Percentiles rank a stretch among this genome's conserved stretches.
Conservation (phyloP, 2,329 filamentous ascomycete genomes). For the Trichoderma breve region DNA sequence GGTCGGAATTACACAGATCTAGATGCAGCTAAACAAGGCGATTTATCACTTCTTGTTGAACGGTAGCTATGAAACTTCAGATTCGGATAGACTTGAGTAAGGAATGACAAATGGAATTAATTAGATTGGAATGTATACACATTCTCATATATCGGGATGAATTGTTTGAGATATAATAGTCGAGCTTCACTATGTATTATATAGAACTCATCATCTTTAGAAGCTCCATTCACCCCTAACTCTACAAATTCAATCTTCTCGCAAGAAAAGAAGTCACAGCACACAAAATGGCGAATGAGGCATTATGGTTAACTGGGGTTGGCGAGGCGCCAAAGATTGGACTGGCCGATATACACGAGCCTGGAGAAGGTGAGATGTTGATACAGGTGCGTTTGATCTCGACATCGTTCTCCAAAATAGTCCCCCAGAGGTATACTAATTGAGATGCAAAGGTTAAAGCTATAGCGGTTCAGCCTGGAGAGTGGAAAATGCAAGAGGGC, state of each 20-base stretch:
- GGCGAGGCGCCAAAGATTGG: not conserved
- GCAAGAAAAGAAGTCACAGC: not conserved
- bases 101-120: not conserved
- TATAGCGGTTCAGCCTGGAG: constrained; percentile 6
- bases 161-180: not conserved
- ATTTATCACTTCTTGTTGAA: not conserved
- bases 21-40: not conserved
- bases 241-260: not conserved
- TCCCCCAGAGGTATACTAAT: not conserved
- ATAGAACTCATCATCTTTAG: not conserved
- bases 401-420: too few species aligned
- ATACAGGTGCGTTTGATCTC: not conserved
- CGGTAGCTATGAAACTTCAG: not conserved
- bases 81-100: not conserved
- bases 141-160: not conserved
- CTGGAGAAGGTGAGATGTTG: constrained; percentile 6
- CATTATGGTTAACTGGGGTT: not conserved
- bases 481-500: constrained; percentile 20
- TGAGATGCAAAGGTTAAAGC: not conserved
- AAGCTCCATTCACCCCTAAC: not conserved
- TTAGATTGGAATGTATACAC: not conserved
- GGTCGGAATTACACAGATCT: not conserved
- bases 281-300: not conserved
- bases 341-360: not conserved
- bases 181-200: not conserved